Percentiles rank a stretch among this genome's conserved stretches.
These are phyloP conservation scores for Naganishia sp. DNA, from an alignment of 1,284 basidiomycete genomes.

Conservation along the genomic window DNA sequence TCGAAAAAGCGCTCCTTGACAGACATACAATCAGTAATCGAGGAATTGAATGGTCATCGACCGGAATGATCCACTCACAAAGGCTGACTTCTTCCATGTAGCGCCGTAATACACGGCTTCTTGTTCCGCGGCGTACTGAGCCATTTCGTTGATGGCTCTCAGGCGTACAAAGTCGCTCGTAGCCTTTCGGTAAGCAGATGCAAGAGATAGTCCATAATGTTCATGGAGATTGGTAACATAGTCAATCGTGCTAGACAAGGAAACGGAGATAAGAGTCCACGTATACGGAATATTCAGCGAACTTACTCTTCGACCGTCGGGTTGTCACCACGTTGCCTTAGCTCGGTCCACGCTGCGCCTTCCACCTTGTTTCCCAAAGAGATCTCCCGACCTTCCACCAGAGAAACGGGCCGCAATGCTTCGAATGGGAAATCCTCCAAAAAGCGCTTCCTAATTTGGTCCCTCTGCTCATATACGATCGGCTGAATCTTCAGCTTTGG, in stretches of 20 bases:
- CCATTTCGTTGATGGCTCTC: slow-evolving; percentile 78
- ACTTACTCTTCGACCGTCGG: slow-evolving; percentile 88
- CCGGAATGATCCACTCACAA: slow-evolving; percentile 40
- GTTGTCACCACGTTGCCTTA: slow-evolving; percentile 77
- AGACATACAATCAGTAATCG: not conserved
- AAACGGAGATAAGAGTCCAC: slow-evolving; percentile 12
- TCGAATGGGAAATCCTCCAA: slow-evolving; percentile 97
- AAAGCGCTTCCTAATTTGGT: slow-evolving; percentile 84
- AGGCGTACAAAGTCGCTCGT: slow-evolving; percentile 84
- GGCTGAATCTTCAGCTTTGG: slow-evolving; percentile 37
- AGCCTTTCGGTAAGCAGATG: slow-evolving; percentile 75
- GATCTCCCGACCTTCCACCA: slow-evolving; percentile 66
- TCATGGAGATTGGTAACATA: slow-evolving; percentile 78
- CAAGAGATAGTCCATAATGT: slow-evolving; percentile 66
- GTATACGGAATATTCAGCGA: not conserved
- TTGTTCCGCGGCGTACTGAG: slow-evolving; percentile 70
- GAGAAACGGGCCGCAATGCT: slow-evolving; percentile 74
- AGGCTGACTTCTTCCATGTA: slow-evolving; percentile 34
- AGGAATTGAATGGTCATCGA: not conserved
- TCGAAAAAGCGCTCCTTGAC: slow-evolving; percentile 35
- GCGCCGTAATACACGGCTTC: slow-evolving; percentile 70
- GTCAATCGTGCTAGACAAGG: slow-evolving; percentile 66
- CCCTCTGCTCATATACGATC: slow-evolving; percentile 73
- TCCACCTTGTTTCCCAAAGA: slow-evolving; percentile 60
- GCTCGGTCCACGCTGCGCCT: slow-evolving; percentile 69